Evolutionary conservation across 2,329 filamentous ascomycete genomes (phyloP).

Genomic region (Camptophora hylomeconis): DNA sequence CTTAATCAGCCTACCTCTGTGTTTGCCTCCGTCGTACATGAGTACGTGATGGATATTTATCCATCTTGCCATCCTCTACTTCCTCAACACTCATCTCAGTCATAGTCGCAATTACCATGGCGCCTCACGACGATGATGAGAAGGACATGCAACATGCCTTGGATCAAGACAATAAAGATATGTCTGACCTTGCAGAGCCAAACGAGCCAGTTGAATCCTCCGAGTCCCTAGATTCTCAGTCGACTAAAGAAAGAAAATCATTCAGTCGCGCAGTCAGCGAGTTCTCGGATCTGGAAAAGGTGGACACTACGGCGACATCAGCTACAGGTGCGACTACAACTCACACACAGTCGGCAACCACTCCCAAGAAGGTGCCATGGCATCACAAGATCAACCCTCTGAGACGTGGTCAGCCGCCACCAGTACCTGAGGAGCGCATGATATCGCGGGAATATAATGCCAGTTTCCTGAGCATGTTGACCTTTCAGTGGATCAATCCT

Average conservation of each 20-base stretch:
- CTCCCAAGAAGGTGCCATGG: conserved; percentile 23
- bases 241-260: conserved; percentile 6
- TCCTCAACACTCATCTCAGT: no score
- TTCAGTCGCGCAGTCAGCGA: conserved; percentile 14
- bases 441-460: conserved; percentile 60
- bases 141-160: conserved; percentile 13
- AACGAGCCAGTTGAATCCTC: conserved; percentile 12
- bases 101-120: no score
- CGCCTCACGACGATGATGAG: conserved; percentile 6
- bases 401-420: conserved; percentile 37
- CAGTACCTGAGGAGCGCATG: conserved; percentile 39
- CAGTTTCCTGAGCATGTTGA: conserved; percentile 58
- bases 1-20: no score
- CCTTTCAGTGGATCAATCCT: conserved; percentile 83
- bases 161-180: conserved; percentile 18
- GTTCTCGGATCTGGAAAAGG: conserved; percentile 22
- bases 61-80: no score
- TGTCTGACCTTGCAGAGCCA: conserved; percentile 12
- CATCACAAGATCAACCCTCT: conserved; percentile 30
- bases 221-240: conserved; percentile 10
- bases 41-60: no score
- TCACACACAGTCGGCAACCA: conserved; percentile 4
- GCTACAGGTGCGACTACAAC: conserved; percentile 28
- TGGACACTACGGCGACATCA: conserved; percentile 24
- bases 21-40: no score